Evolutionary conservation across 2,329 filamentous ascomycete species (phyloP), one percentile per base, ranked within the genome.

Genomic region (Sporothrix protearum): DNA sequence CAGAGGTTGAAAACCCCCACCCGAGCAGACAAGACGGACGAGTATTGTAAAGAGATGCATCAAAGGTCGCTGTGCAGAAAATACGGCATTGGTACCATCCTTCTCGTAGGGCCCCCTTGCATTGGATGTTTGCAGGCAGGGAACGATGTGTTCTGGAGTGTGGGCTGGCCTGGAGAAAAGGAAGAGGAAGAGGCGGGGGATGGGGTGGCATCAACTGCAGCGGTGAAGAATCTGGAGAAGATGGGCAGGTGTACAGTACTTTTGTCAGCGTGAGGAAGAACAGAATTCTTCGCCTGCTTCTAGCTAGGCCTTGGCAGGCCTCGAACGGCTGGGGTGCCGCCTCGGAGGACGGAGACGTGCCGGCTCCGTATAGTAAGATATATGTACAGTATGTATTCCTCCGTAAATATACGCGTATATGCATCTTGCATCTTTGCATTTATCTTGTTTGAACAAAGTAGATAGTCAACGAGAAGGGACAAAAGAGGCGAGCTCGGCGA

Each of bases 141-240:
- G 55, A 59, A 36, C 55, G 55, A 59, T 59, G 33, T 8, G n/a
- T 14, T 14, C 28, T 33, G 16, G 55, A 5, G 28, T 3, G 14
- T 12, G 55, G 55, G 28, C 22, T 51, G 49, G n/a, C 49, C 49
- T 51, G 49, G n/a, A 25, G 49, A 51, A 22, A n/a, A n/a, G n/a
- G n/a, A n/a, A n/a, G n/a, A n/a, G n/a, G 14, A 19, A 42, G 3
- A 28, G 51, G 51, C 25, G 51, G 51, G 51, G 25, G 51, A 25
- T 33, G 16, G 55, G n/a, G 22, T 2, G 10, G n/a, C 59, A 64
- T 39, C 59, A 8, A 25, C 10, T 42, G 59, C 59, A 64, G 59
- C 59, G 59, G 59, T 64, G 59, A 28, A 28, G 36, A 64, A 64
- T 10, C 42, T 19, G 36, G 57, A 63, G 57, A 42, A n/a, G 33